Conservation (phyloP, 257 asterid genomes). For the Osmanthus fragrans region DNA sequence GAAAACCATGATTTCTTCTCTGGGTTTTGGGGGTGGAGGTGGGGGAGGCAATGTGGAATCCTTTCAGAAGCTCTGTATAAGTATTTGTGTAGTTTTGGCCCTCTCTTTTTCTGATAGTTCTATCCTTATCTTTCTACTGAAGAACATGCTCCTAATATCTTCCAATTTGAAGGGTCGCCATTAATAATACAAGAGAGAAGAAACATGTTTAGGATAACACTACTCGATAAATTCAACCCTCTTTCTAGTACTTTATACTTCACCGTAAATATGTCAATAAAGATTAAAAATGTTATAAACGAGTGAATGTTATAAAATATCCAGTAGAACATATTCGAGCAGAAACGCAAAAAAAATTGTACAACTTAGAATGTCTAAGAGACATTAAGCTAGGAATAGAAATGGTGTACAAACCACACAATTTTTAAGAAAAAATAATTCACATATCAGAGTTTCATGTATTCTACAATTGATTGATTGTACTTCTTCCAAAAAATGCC, state of each 20-base stretch:
- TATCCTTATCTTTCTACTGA: slow-evolving; percentile 18
- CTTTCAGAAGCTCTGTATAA: slow-evolving; percentile 23
- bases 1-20: slow-evolving; percentile 21
- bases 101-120: background rate
- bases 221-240: background rate
- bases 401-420: slow-evolving; percentile 12
- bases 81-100: background rate
- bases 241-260: too few species aligned
- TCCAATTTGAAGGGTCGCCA: background rate
- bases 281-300: too few species aligned
- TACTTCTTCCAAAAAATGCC: background rate
- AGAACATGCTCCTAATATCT: slow-evolving; percentile 20
- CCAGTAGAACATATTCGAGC: background rate
- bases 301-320: too few species aligned
- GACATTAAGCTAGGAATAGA: background rate
- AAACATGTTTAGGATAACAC: background rate
- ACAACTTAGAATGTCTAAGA: slow-evolving; percentile 22
- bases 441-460: slow-evolving; percentile 13
- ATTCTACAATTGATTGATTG: background rate
- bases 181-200: slow-evolving; percentile 1
- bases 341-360: background rate
- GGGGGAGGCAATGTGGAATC: slow-evolving; percentile 21
- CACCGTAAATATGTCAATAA: background rate
- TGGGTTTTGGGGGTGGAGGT: background rate
- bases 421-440: slow-evolving; percentile 1